phyloP scores from a whole-genome alignment of 306 rosid genomes.

The Cercis canadensis region DNA sequence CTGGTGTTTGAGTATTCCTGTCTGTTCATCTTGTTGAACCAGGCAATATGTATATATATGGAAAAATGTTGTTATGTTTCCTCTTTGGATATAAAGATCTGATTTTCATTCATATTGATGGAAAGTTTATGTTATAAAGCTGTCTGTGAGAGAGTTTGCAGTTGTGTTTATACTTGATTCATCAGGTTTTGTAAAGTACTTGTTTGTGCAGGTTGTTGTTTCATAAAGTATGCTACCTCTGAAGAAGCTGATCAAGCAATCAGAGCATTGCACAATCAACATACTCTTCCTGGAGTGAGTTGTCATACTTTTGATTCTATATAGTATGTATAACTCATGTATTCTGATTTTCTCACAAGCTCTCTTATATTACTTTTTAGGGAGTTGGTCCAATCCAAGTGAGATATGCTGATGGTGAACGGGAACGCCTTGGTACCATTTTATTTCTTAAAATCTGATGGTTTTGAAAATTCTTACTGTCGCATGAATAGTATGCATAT shows the following conservation, averaged over 20 bases:
- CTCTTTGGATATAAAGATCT: no score
- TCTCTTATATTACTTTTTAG: constrained; percentile 51
- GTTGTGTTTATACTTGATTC: constrained; percentile 32
- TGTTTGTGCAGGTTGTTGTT: constrained; percentile 96
- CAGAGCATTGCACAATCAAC: constrained; percentile 93
- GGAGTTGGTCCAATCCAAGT: constrained; percentile 96
- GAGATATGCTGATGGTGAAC: constrained; percentile 98
- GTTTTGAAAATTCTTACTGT: constrained; percentile 30
- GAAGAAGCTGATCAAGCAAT: constrained; percentile 97
- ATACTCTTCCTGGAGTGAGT: constrained; percentile 96
- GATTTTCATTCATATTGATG: no score
- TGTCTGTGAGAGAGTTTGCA: no score
- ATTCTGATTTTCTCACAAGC: constrained; percentile 42
- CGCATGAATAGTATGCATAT: constrained; percentile 4
- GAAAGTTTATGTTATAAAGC: no score
- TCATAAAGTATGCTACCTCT: constrained; percentile 86
- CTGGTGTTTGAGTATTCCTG: no score
- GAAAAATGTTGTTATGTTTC: no score
- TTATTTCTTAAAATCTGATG: constrained; percentile 26
- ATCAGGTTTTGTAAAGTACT: constrained; percentile 44
- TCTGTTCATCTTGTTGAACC: no score
- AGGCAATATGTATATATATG: no score
- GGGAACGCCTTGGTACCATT: constrained; percentile 92
- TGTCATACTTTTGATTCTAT: constrained; percentile 40
- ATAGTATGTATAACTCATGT: constrained; percentile 25